These are phyloP conservation scores for Entelexis sorbosivorans DNA, from an alignment of 1,139 yeast species.

Conservation along the genomic window DNA sequence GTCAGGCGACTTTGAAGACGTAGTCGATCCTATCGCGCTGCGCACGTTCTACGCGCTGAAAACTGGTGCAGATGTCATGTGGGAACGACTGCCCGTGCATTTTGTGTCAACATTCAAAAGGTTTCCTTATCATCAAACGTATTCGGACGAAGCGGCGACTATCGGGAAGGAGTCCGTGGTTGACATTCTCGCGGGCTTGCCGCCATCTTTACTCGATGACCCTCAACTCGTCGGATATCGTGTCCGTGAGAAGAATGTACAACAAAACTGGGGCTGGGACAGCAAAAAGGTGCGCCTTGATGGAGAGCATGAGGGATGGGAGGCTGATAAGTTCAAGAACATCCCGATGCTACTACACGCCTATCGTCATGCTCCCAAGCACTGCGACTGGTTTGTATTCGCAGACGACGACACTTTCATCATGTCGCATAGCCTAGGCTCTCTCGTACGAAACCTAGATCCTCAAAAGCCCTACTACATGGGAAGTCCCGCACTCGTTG, in stretches of 20 bases:
- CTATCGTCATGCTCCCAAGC: constrained; percentile 21
- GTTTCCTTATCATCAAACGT: constrained; percentile 30
- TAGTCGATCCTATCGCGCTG: constrained; percentile 19
- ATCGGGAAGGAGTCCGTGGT: constrained; percentile 31
- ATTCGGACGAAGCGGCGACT: constrained; percentile 29
- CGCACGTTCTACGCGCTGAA: constrained; percentile 30
- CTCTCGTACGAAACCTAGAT: constrained; percentile 22
- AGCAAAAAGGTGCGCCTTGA: constrained; percentile 21
- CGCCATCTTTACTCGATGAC: constrained; percentile 23
- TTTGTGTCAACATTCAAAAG: constrained; percentile 30
- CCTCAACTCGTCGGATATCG: constrained; percentile 27
- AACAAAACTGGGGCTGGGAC: constrained; percentile 24
- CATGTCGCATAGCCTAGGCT: constrained; percentile 23
- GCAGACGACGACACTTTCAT: constrained; percentile 29
- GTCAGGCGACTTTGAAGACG: constrained; percentile 16
- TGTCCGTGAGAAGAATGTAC: constrained; percentile 24
- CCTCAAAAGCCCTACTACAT: constrained; percentile 23
- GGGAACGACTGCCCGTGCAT: constrained; percentile 33
- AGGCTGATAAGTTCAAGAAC: constrained; percentile 23
- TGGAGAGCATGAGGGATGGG: constrained; percentile 21
- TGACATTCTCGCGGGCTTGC: constrained; percentile 27
- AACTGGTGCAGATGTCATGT: constrained; percentile 31
- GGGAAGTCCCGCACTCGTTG: constrained; percentile 23
- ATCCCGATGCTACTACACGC: constrained; percentile 24
- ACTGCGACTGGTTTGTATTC: constrained; percentile 26